Conservation (phyloP, 2,329 filamentous ascomycete species). For the Drechslerella stenobrocha region DNA sequence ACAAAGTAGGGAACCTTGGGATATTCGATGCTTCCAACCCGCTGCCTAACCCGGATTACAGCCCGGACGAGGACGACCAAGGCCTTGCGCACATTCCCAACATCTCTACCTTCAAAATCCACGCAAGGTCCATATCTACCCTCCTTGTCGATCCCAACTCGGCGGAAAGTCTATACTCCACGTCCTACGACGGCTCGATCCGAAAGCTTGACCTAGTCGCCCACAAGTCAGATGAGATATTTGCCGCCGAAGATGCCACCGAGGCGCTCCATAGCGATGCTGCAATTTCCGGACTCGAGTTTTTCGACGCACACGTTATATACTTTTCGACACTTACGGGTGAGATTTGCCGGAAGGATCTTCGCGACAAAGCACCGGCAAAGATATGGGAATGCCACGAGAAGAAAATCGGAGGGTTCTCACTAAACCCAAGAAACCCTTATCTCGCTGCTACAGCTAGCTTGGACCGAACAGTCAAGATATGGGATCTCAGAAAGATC, state of each 20-base stretch:
- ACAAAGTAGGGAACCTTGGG: slow-evolving; percentile 80
- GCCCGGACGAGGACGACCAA: slow-evolving; percentile 66
- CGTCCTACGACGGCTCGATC: slow-evolving; percentile 91
- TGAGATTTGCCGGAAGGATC: slow-evolving; percentile 77
- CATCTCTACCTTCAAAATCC: slow-evolving; percentile 85
- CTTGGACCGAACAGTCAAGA: slow-evolving; percentile 81
- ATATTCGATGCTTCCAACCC: slow-evolving; percentile 72
- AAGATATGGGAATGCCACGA: slow-evolving; percentile 77
- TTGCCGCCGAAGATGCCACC: slow-evolving; percentile 68
- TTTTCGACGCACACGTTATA: slow-evolving; percentile 73
- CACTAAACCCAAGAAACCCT: slow-evolving; percentile 74
- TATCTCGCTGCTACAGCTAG: slow-evolving; percentile 84
- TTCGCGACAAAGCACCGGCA: slow-evolving; percentile 65
- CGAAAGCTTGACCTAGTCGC: slow-evolving; percentile 81
- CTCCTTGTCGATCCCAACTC: slow-evolving; percentile 77
- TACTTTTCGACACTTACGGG: slow-evolving; percentile 88
- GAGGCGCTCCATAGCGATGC: slow-evolving; percentile 57
- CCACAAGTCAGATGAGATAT: slow-evolving; percentile 77
- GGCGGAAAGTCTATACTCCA: slow-evolving; percentile 74
- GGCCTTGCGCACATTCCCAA: slow-evolving; percentile 62
- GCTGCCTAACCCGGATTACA: slow-evolving; percentile 59
- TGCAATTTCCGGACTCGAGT: slow-evolving; percentile 81
- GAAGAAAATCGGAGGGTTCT: slow-evolving; percentile 95
- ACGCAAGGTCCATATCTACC: slow-evolving; percentile 82
- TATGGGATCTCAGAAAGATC: slow-evolving; percentile 90